Evolutionary conservation across 371 early-diverging fungal species (phyloP), one percentile per base, ranked within the genome.

Genomic region (Mucor saturninus): DNA sequence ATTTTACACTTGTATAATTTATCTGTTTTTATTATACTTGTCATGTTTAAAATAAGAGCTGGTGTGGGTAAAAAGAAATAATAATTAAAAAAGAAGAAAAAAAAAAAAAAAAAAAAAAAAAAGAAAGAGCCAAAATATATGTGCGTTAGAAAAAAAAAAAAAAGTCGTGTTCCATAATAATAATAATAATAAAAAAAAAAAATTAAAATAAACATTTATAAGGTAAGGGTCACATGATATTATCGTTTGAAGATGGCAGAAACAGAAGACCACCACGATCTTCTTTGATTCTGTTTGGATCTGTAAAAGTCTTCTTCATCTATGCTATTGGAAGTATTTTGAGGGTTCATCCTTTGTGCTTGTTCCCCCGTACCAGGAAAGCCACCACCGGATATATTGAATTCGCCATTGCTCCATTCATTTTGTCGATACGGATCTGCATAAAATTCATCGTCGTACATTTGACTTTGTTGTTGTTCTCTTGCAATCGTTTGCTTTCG

Each of bases 1-100:
- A 86, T 84, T 61, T 82, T 79, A 59, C 86, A 86, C 46, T 69
- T 56, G 30, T 37, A 46, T 28, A 50, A 38, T 55, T 30, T 52
- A 21, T 21, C 31, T 1, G 11, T 31, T 15, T 46, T 42, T 37
- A 6, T 15, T 61, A n/a, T 13, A 54, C 10, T 35, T n/a, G n/a
- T 38, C 28, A 30, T 42, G 11, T 29, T 14, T 8, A 31, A 5
- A 53, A 26, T 26, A 5, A 40, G 4, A 51, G 40, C 21, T n/a
- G 10, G 42, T 55, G 26, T 42, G 26, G 39, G 37, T 32, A 51
- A 15, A 56, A 45, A 57, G 15, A 56, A 29, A 15, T 30, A 9
- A 15, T 50, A 30, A 8, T 5, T 13, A 50, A 11, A 15, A 50
- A 15, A 6, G 11, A 15, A 50, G 7, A 50, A 3, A 30, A 50